These are phyloP conservation scores for Schizopora paradoxa DNA, from an alignment of 1,284 basidiomycete species.

Conservation along the genomic window DNA sequence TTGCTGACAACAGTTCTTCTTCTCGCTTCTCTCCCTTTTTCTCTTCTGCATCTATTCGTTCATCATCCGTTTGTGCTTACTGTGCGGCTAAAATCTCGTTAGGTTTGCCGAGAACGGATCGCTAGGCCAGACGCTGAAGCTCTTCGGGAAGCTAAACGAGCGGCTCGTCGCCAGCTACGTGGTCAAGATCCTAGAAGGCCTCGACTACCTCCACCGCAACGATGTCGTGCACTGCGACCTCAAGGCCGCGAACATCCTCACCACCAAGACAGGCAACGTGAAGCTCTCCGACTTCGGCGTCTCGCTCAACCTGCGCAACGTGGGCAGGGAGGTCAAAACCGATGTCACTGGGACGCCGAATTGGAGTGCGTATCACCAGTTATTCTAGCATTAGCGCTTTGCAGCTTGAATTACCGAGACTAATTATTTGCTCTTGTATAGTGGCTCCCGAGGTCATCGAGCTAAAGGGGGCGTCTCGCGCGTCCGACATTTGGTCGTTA, in stretches of 20 bases:
- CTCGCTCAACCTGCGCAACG: slow-evolving; percentile 57
- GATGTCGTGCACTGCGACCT: slow-evolving; percentile 45
- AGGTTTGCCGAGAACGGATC: slow-evolving; percentile 52
- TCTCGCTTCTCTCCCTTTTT: not conserved
- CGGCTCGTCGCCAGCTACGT: slow-evolving; percentile 46
- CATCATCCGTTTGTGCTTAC: too few relatives aligned
- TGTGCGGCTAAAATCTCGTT: slow-evolving; percentile 4
- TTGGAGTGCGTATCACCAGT: slow-evolving; percentile 41
- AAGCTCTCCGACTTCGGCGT: slow-evolving; percentile 67
- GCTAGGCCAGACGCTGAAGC: slow-evolving; percentile 44
- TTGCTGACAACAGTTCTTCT: not conserved
- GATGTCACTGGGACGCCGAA: slow-evolving; percentile 54
- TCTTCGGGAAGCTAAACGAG: slow-evolving; percentile 50
- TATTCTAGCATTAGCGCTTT: slow-evolving; percentile 8
- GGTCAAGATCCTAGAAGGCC: slow-evolving; percentile 49
- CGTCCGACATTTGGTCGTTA: slow-evolving; percentile 55
- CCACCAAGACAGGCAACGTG: slow-evolving; percentile 60
- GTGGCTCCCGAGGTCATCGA: slow-evolving; percentile 75
- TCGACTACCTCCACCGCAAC: slow-evolving; percentile 45
- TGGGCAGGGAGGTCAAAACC: slow-evolving; percentile 40
- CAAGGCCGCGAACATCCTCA: slow-evolving; percentile 67
- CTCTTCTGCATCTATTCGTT: too few relatives aligned
- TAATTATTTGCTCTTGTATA: slow-evolving; percentile 19
- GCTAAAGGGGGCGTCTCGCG: slow-evolving; percentile 47
- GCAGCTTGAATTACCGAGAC: slow-evolving; percentile 3